A percentile compares a stretch with the other conserved stretches of the same genome.
Conservation (phyloP, 768 basidiomycete species). For the Zangia roseola region DNA sequence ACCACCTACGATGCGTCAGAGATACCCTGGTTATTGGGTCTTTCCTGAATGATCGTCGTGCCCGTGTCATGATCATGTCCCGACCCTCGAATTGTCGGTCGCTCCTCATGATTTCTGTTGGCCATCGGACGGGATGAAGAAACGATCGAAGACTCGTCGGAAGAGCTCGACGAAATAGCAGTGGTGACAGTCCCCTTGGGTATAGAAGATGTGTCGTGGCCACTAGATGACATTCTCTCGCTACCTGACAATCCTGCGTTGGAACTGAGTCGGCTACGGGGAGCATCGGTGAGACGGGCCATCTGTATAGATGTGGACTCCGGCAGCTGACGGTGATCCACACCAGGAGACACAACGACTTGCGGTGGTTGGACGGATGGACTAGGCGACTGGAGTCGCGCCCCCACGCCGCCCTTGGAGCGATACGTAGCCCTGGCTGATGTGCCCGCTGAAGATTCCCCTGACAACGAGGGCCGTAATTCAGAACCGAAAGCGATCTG, state of each 20-base stretch:
- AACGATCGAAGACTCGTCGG: not conserved
- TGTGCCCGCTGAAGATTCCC: not conserved
- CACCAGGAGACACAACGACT: slow-evolving; percentile 3
- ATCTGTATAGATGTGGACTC: not conserved
- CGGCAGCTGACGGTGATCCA: not conserved
- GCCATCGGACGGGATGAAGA: not conserved
- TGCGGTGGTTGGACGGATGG: not conserved
- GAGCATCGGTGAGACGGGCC: not conserved
- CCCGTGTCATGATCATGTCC: not conserved
- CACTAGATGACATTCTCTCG: not conserved
- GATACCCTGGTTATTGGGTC: not conserved
- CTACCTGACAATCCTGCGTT: not conserved
- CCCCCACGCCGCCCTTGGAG: not conserved
- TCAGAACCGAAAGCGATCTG: not conserved
- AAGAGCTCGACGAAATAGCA: not conserved
- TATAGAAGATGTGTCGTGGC: not conserved
- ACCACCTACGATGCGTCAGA: slow-evolving; percentile 6
- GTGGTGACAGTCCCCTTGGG: not conserved
- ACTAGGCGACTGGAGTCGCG: not conserved
- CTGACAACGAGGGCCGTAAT: not conserved
- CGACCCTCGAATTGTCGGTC: not conserved
- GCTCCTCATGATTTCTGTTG: not conserved
- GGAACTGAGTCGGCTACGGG: not conserved
- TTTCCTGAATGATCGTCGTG: not conserved
- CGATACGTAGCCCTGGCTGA: not conserved